Evolutionary conservation across 2,329 filamentous ascomycete genomes (phyloP).

Genomic region (Colletotrichum costaricense): DNA sequence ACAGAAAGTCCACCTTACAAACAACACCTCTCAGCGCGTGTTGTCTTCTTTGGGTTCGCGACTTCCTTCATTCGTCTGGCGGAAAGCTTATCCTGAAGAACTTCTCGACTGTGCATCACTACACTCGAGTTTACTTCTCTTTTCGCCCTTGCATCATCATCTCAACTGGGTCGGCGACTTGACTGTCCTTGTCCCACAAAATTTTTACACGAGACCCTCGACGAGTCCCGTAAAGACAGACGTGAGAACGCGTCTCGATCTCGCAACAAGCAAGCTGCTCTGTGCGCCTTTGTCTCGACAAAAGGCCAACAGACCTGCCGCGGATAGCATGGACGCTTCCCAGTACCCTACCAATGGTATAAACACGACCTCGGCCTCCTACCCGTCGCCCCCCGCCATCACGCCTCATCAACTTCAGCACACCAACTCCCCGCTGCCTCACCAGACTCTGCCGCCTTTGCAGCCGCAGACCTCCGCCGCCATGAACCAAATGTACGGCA

Average conservation of each 20-base stretch:
- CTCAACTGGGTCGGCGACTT: conserved; percentile 24
- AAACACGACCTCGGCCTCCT: conserved; percentile 62
- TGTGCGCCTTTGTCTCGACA: conserved; percentile 36
- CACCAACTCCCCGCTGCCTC: conserved; percentile 56
- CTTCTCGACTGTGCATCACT: conserved; percentile 1
- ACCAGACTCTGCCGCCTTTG: conserved; percentile 68
- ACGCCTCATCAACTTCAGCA: conserved; percentile 64
- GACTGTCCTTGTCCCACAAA: conserved; percentile 35
- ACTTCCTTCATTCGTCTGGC: conserved; percentile 32
- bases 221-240: conserved; percentile 32
- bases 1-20: conserved; percentile 36
- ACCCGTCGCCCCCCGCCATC: conserved; percentile 63
- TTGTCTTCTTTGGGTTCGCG: conserved; percentile 36
- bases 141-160: conserved; percentile 14
- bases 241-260: conserved; percentile 36
- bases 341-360: conserved; percentile 67
- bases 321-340: conserved; percentile 64
- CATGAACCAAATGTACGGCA: conserved; percentile 68
- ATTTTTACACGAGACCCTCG: conserved; percentile 26
- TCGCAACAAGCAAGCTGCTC: conserved; percentile 26
- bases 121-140: conserved; percentile 16
- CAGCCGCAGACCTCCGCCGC: conserved; percentile 57
- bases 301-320: conserved; percentile 26
- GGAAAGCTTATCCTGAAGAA: conserved; percentile 19
- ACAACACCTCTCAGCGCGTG: conserved; percentile 30